phyloP scores from a whole-genome alignment of 176 grass and related monocot species.

The Musa beccarii region DNA sequence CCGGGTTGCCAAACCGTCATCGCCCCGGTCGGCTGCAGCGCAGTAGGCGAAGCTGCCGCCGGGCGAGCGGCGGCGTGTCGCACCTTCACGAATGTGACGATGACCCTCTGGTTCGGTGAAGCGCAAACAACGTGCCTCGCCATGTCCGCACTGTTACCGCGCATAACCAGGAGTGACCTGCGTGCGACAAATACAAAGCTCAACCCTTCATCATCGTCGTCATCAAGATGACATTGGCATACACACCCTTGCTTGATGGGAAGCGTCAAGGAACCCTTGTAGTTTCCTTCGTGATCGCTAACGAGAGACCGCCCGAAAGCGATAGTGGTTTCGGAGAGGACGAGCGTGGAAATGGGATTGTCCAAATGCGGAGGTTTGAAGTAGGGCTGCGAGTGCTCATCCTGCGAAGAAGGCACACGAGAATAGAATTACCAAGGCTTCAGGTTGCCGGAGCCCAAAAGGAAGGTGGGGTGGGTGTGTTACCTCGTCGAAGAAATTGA shows the following conservation, averaged over 20 bases:
- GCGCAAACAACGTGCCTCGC: constrained; percentile 82
- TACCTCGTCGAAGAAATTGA: constrained; percentile 99
- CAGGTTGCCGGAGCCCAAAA: too few species aligned
- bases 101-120: constrained; percentile 65
- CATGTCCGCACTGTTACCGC: constrained; percentile 96
- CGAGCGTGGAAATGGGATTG: constrained; percentile 88
- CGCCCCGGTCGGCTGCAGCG: not conserved
- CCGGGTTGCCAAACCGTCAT: constrained; percentile 6
- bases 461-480: too few species aligned
- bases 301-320: constrained; percentile 82
- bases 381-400: constrained; percentile 90
- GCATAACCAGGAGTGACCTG: constrained; percentile 94
- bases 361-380: constrained; percentile 96
- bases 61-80: constrained; percentile 38
- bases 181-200: not conserved
- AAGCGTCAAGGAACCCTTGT: constrained; percentile 80
- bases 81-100: constrained; percentile 78
- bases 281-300: constrained; percentile 90
- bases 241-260: constrained; percentile 82
- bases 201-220: too few species aligned
- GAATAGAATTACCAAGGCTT: not conserved
- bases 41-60: not conserved
- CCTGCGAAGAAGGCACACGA: constrained; percentile 38
- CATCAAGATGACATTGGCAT: not conserved
- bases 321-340: constrained; percentile 80